Evolutionary conservation across 495 filamentous ascomycete genomes (phyloP).

Genomic region (Podospora pseudoanserina): DNA sequence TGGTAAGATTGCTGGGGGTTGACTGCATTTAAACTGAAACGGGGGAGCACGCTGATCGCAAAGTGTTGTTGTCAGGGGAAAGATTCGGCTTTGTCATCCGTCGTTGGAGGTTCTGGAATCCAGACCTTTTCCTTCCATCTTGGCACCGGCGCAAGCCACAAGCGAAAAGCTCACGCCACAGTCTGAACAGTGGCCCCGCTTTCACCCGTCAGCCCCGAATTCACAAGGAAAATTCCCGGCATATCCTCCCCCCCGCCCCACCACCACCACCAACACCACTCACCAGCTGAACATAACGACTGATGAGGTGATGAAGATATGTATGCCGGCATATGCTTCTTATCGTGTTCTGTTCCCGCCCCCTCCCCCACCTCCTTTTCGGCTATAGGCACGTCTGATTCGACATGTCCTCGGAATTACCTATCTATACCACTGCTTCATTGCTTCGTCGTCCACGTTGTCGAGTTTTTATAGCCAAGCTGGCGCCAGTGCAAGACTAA

Average conservation of each 20-base stretch:
- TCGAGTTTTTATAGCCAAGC: neutral
- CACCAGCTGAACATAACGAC: neutral
- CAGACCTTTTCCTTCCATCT: neutral
- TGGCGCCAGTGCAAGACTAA: neutral
- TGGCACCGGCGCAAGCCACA: conserved; percentile 3
- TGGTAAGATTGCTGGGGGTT: conserved; percentile 3
- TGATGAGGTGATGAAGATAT: too few species aligned
- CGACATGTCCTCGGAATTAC: neutral
- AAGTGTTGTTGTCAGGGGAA: neutral
- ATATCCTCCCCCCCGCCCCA: neutral
- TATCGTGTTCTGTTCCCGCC: too few species aligned
- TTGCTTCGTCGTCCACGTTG: neutral
- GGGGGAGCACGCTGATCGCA: neutral
- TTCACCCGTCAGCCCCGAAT: neutral
- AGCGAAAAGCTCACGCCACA: conserved; percentile 1
- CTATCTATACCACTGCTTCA: neutral
- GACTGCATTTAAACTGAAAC: conserved; percentile 9
- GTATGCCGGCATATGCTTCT: too few species aligned
- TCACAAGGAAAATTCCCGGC: neutral
- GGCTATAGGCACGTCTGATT: neutral
- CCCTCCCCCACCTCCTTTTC: neutral
- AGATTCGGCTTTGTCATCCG: neutral
- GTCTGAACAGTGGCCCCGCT: neutral
- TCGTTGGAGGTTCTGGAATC: neutral
- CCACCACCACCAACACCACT: too few species aligned